Evolutionary conservation across 371 early-diverging fungal genomes (phyloP).

Genomic region (Circinella minor): DNA sequence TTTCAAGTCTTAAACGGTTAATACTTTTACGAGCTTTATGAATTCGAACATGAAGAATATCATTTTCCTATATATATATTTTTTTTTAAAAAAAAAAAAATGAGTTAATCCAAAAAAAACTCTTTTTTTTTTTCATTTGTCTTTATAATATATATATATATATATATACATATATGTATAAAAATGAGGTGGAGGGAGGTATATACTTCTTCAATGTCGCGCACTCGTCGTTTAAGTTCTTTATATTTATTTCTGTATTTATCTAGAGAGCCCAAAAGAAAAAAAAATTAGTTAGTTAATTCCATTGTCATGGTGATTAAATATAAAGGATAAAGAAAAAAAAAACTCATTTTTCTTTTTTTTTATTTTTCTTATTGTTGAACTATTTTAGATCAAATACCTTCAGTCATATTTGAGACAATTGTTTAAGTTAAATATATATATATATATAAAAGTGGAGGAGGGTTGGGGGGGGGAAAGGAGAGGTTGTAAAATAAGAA

Average conservation of each 20-base stretch:
- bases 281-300: not conserved
- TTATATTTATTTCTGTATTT: slow-evolving; percentile 57
- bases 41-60: slow-evolving; percentile 42
- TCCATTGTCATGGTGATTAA: not conserved
- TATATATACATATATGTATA: too few species aligned
- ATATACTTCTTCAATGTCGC: slow-evolving; percentile 64
- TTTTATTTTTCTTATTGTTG: too few species aligned
- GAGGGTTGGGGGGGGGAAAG: too few species aligned
- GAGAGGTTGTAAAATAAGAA: too few species aligned
- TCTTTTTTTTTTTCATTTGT: too few species aligned
- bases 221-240: slow-evolving; percentile 63
- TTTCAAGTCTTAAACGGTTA: slow-evolving; percentile 46
- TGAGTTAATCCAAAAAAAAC: not conserved
- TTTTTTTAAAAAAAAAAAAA: not conserved
- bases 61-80: slow-evolving; percentile 43
- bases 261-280: not conserved
- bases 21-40: slow-evolving; percentile 50
- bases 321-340: too few species aligned
- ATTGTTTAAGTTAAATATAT: too few species aligned
- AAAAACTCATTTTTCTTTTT: too few species aligned
- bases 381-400: too few species aligned
- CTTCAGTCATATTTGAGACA: too few species aligned
- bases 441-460: too few species aligned
- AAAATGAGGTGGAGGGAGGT: not conserved
- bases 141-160: too few species aligned